A percentile compares a stretch with the other conserved stretches of the same genome.
phyloP scores from a whole-genome alignment of 768 basidiomycete genomes.

The Udeniomyces megalosporus region DNA sequence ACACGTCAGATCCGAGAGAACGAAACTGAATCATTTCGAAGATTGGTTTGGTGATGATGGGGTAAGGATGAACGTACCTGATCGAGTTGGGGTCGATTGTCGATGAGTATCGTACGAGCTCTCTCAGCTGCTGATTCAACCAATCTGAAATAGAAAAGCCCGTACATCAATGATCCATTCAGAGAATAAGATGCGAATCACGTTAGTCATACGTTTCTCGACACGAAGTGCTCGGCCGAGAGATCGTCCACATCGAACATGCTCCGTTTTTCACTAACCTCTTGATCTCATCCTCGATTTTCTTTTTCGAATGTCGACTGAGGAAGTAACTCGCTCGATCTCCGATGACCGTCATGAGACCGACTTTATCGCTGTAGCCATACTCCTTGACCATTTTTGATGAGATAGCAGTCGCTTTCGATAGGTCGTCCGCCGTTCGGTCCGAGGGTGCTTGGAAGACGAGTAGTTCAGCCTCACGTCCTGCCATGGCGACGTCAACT shows the following conservation, averaged over 20 bases:
- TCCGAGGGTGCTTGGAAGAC: slow-evolving; percentile 62
- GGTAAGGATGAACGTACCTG: background rate
- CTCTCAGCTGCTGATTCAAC: background rate
- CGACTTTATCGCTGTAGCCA: no score
- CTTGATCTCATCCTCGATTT: no score
- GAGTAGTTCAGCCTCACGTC: slow-evolving; percentile 85
- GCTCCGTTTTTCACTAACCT: no score
- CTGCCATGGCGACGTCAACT: slow-evolving; percentile 87
- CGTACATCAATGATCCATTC: background rate
- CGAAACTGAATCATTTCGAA: background rate
- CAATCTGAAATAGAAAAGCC: background rate
- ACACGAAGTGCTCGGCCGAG: no score
- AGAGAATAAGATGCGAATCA: background rate
- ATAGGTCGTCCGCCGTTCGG: slow-evolving; percentile 7
- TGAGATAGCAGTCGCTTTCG: background rate
- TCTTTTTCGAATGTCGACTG: background rate
- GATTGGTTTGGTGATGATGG: no score
- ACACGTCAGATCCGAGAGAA: no score
- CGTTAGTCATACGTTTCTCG: no score
- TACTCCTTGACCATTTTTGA: background rate
- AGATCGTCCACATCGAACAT: no score
- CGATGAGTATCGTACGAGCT: background rate
- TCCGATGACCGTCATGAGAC: background rate
- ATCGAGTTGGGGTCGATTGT: background rate
- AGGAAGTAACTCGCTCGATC: background rate